Percentiles rank a stretch among this genome's conserved stretches.
Conservation (phyloP, 2,329 filamentous ascomycete species). For the Penicillium sp. region DNA sequence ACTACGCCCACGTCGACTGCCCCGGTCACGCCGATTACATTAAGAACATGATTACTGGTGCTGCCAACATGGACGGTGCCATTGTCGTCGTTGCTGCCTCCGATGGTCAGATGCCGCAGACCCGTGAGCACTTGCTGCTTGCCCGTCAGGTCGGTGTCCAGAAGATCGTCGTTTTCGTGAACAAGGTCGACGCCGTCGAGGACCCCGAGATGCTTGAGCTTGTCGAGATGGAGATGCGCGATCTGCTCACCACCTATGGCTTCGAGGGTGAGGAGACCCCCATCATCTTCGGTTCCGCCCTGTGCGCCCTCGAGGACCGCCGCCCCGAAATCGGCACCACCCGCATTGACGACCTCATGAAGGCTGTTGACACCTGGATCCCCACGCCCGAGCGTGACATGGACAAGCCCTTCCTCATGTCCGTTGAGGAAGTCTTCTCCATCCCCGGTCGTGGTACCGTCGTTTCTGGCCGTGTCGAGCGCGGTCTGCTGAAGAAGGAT, state of each 20-base stretch:
- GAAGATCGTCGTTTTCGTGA: constrained; percentile 97
- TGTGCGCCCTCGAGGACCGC: constrained; percentile 86
- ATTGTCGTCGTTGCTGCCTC: constrained; percentile 98
- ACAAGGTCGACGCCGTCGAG: constrained; percentile 97
- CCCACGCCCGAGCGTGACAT: constrained; percentile 88
- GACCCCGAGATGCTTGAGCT: constrained; percentile 99
- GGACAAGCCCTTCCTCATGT: constrained; percentile 99
- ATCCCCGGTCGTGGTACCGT: constrained; percentile 94
- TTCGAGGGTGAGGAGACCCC: constrained; percentile 98
- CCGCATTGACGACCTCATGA: constrained; percentile 88
- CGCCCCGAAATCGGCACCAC: constrained; percentile 76
- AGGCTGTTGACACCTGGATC: constrained; percentile 91
- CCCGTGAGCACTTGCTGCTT: constrained; percentile 93
- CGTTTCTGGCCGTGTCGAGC: constrained; percentile 93
- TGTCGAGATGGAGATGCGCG: constrained; percentile 99
- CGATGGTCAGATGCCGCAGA: constrained; percentile 99
- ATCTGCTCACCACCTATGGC: constrained; percentile 84
- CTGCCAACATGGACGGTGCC: constrained; percentile 97
- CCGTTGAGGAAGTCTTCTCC: constrained; percentile 87
- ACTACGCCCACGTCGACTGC: constrained; percentile 99
- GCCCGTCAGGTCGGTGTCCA: constrained; percentile 98
- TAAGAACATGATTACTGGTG: constrained; percentile 99
- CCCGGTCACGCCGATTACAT: constrained; percentile 99
- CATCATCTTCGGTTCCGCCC: constrained; percentile 92
- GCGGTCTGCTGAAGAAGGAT: constrained; percentile 88